A percentile compares a stretch with the other conserved stretches of the same genome.
Conservation (phyloP, 148 eudicot species). For the Linanthus parryae region DNA sequence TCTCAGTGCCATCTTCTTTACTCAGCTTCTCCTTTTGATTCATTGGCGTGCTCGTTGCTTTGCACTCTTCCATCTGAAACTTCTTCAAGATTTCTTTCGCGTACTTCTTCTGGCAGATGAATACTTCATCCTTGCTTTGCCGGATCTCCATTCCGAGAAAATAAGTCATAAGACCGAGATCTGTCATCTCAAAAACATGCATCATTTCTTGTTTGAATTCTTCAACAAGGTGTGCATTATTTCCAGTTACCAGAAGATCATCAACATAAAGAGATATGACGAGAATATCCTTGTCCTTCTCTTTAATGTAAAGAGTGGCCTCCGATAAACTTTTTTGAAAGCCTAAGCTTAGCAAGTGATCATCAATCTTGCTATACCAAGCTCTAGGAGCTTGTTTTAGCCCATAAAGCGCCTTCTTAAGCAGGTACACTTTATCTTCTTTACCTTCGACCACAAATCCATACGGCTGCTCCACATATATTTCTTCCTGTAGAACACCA, state of each 20-base stretch:
- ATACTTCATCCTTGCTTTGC: no score
- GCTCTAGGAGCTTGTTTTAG: conserved; percentile 8
- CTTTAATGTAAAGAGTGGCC: not conserved
- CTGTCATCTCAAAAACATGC: not conserved
- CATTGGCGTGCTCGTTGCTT: no score
- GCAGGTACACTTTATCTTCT: not conserved
- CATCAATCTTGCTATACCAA: not conserved
- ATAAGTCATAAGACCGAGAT: not conserved
- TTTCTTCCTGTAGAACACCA: not conserved
- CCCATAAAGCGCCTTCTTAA: not conserved
- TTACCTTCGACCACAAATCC: not conserved
- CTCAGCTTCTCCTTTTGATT: no score
- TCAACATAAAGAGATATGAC: conserved; percentile 1
- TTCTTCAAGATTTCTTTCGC: no score
- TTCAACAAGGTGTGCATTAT: not conserved
- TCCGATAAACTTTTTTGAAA: not conserved
- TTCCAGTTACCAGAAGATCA: not conserved
- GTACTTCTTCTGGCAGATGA: no score
- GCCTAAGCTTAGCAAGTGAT: not conserved
- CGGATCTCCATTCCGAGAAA: not conserved
- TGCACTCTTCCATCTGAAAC: no score
- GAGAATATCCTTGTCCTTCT: not conserved
- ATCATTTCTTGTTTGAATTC: not conserved
- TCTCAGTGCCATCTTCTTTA: no score
- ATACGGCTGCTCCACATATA: not conserved